Base-by-base conservation (phyloP, 805 yeast species). In the Blastobotrys terrestris region DNA sequence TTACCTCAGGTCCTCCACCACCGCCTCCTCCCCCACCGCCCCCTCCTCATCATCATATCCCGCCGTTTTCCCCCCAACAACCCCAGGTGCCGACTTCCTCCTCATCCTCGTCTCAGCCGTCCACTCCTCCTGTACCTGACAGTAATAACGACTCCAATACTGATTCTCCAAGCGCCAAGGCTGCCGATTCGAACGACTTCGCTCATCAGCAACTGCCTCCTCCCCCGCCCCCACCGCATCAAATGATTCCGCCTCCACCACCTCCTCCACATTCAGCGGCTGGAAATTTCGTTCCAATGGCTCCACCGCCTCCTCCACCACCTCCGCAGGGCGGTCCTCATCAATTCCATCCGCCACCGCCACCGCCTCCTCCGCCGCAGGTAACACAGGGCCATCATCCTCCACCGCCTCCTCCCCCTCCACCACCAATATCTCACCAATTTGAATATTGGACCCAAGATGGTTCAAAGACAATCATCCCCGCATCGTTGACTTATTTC, bases 341-440 rank as follows among this genome's bases (percentile, higher is more conserved):
- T 31, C 31, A 20, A 6, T 6, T 44, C 31, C 26, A 19, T 8
- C 46, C 18, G 15, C 46, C 39, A 8, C 31, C 35, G 31, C 22
- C 31, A 4, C 51, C 45, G n/a, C 35, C 19, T 20, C 42, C 48
- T 31, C 54, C 45, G 48, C 49, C 26, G 20, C 43, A 43, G 40
- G 47, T 40, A 18, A 35, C 53, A 3, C 31, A 13, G 35, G 21
- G 46, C 31, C 19, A 44, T 40, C 43, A n/a, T 13, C 43, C 43
- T 5, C 48, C 19, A 31, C 35, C 39, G 40, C 40, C 40, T 4
- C 48, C 48, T 46, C 46, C 46, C 6, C 46, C 46, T 6, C 46
- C 21, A 22, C 35, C 35, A 6, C 11, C 35, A 6, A 11, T 26
- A 6, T 26, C 35, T 26, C 35, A 26, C 11, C 35, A 26, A 11